phyloP scores from a whole-genome alignment of 177 flowering plant species.

The Vitis hybrid region DNA sequence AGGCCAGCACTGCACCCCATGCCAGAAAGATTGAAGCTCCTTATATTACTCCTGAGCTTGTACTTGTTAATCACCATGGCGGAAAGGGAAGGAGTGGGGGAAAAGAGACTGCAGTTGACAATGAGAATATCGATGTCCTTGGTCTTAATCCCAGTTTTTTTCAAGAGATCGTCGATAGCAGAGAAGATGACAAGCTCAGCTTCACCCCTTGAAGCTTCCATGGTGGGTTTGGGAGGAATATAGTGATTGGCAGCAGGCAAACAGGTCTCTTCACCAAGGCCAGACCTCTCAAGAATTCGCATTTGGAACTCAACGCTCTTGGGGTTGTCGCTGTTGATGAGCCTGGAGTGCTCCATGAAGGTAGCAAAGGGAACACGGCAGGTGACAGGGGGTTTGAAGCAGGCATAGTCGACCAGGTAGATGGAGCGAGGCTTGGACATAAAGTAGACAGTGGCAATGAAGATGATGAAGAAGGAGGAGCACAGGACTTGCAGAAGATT shows the following conservation, averaged over 20 bases:
- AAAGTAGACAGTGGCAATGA: no score
- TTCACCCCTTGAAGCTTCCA: conserved; percentile 9
- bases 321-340: background rate
- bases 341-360: conserved; percentile 1
- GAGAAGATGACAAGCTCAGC: conserved; percentile 12
- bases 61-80: conserved; percentile 13
- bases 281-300: conserved; percentile 6
- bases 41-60: conserved; percentile 6
- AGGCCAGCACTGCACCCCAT: conserved; percentile 18
- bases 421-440: no score
- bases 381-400: no score
- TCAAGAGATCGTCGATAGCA: conserved; percentile 10
- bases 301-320: conserved; percentile 9
- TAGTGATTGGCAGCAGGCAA: conserved; percentile 5
- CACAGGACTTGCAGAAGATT: no score
- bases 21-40: conserved; percentile 11
- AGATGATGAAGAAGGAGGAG: no score
- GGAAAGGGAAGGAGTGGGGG: conserved; percentile 12
- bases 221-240: conserved; percentile 12
- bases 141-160: conserved; percentile 2
- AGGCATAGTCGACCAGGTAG: no score
- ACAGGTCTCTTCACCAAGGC: conserved; percentile 9
- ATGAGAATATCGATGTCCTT: conserved; percentile 8
- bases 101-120: conserved; percentile 13
- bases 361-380: background rate